A percentile compares a stretch with the other conserved stretches of the same genome.
Conservation (phyloP, 2,329 filamentous ascomycete genomes). For the Emericellopsis atlantica region DNA sequence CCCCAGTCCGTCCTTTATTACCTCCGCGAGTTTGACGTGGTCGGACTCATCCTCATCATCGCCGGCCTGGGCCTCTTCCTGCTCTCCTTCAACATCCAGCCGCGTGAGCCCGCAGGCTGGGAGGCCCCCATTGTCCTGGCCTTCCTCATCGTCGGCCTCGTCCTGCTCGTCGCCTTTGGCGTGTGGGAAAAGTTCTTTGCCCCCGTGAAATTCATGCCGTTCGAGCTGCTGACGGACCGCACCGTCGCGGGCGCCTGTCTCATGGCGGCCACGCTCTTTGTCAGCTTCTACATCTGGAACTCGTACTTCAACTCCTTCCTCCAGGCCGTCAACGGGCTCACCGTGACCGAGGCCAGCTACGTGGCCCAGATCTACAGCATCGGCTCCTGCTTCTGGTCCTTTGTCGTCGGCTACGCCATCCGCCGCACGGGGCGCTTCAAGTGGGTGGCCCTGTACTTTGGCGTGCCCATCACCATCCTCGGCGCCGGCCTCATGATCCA, state of each 20-base stretch:
- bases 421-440: conserved; percentile 33
- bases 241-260: conserved; percentile 38
- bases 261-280: conserved; percentile 21
- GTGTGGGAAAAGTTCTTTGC: conserved; percentile 47
- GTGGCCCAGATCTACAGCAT: conserved; percentile 24
- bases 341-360: conserved; percentile 20
- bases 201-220: conserved; percentile 42
- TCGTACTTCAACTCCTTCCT: conserved; percentile 26
- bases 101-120: conserved; percentile 35
- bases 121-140: conserved; percentile 38
- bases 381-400: conserved; percentile 19
- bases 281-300: conserved; percentile 22
- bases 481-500: conserved; percentile 46
- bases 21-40: conserved; percentile 42
- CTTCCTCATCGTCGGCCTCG: conserved; percentile 47
- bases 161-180: conserved; percentile 40
- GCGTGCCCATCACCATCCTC: conserved; percentile 40
- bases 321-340: conserved; percentile 22
- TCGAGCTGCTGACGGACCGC: conserved; percentile 33
- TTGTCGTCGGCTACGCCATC: conserved; percentile 21
- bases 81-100: conserved; percentile 49
- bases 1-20: conserved; percentile 14
- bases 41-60: conserved; percentile 45
- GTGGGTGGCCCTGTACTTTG: conserved; percentile 30
- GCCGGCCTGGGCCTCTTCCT: conserved; percentile 47